phyloP scores from a whole-genome alignment of 225 moss, liverwort and hornwort genomes.

The Takakia lepidozioides region DNA sequence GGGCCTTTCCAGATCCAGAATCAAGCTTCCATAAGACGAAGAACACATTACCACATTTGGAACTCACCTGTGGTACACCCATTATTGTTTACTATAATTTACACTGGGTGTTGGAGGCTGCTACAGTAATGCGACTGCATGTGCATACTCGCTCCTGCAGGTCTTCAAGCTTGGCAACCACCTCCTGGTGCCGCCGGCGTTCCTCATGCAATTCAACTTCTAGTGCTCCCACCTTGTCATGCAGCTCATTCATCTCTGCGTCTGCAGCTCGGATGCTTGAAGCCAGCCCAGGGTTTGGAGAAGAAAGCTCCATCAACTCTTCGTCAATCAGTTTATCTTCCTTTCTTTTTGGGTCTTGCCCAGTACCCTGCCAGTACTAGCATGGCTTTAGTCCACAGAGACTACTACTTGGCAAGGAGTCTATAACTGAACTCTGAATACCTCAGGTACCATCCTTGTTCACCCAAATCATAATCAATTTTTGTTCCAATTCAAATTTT shows the following conservation, averaged over 20 bases:
- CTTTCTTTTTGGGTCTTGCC: too few species aligned
- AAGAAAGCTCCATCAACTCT: constrained; percentile 57
- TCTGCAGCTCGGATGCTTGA: constrained; percentile 34
- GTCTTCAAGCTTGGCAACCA: constrained; percentile 42
- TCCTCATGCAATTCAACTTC: constrained; percentile 68
- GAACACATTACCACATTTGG: neutral
- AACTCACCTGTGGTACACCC: constrained; percentile 43
- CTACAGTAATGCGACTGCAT: too few species aligned
- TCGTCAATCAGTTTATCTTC: constrained; percentile 63
- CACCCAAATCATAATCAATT: too few species aligned
- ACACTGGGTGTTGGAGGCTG: too few species aligned
- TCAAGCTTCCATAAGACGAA: neutral
- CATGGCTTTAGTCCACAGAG: too few species aligned
- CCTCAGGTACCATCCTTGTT: too few species aligned
- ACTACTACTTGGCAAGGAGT: too few species aligned
- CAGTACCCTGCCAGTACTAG: too few species aligned
- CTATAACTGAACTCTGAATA: too few species aligned
- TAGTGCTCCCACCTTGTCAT: constrained; percentile 56
- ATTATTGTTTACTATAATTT: too few species aligned
- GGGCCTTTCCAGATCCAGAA: constrained; percentile 2
- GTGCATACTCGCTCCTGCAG: constrained; percentile 49
- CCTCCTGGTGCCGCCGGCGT: constrained; percentile 49
- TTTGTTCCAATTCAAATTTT: too few species aligned
- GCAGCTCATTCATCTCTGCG: constrained; percentile 52
- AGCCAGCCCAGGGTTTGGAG: constrained; percentile 39